These are phyloP conservation scores for Bipolaris zeicola DNA, from an alignment of 2,329 filamentous ascomycete genomes.

Conservation along the genomic window DNA sequence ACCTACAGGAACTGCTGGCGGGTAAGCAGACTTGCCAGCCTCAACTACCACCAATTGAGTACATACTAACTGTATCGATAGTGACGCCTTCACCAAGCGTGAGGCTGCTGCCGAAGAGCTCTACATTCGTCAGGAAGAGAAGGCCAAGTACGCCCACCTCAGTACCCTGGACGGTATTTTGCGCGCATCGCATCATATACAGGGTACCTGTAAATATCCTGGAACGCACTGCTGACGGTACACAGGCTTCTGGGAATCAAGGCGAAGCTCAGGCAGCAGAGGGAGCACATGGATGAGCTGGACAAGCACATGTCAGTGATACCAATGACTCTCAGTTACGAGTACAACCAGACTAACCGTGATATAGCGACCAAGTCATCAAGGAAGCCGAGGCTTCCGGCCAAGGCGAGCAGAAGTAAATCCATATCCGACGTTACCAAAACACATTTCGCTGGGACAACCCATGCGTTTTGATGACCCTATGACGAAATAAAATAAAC, in stretches of 20 bases:
- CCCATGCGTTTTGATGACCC: constrained; percentile 3
- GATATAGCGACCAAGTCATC: constrained; percentile 74
- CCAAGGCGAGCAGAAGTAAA: constrained; percentile 65
- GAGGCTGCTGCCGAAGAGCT: constrained; percentile 86
- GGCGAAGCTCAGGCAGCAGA: constrained; percentile 72
- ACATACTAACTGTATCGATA: constrained; percentile 47
- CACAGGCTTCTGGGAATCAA: constrained; percentile 71
- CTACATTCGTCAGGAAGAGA: constrained; percentile 85
- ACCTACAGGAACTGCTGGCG: constrained; percentile 47
- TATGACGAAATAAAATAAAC: constrained; percentile 12
- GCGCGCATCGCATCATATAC: not conserved
- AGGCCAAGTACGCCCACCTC: constrained; percentile 68
- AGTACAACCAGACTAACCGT: constrained; percentile 20
- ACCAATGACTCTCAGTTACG: not conserved
- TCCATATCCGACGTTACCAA: not conserved
- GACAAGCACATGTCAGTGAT: constrained; percentile 79
- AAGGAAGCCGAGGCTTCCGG: constrained; percentile 66
- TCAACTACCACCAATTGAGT: not conserved
- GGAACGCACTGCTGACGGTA: constrained; percentile 20
- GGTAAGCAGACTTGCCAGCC: constrained; percentile 31
- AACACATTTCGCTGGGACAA: not conserved
- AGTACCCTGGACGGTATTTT: not conserved
- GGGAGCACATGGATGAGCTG: constrained; percentile 81
- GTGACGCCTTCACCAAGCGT: constrained; percentile 90
- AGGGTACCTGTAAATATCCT: not conserved